Percentiles rank a stretch among this genome's conserved stretches.
Conservation (phyloP, 139 green algal species). For the Chlorella sp. region DNA sequence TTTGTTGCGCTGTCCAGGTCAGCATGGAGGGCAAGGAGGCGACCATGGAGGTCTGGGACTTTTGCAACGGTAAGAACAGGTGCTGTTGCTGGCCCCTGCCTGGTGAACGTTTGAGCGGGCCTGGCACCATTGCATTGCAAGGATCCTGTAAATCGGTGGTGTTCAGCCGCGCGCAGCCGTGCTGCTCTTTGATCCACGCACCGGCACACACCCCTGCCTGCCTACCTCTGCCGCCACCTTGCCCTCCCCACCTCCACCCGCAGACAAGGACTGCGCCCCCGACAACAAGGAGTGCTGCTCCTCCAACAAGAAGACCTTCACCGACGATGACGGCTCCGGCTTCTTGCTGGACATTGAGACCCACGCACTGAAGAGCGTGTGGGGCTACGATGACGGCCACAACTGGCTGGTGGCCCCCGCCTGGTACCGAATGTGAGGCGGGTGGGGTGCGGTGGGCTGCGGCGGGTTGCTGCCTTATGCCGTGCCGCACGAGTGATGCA, state of each 20-base stretch:
- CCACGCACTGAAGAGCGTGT: background rate
- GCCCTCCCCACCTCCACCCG: too few species aligned
- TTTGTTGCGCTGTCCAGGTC: too few species aligned
- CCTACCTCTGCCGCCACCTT: background rate
- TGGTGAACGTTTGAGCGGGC: too few species aligned
- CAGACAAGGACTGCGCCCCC: constrained; percentile 7
- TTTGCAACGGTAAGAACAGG: background rate
- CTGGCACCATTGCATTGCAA: too few species aligned
- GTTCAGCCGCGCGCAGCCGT: too few species aligned
- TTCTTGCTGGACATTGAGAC: constrained; percentile 9
- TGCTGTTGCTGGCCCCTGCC: too few species aligned
- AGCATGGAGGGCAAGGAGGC: background rate
- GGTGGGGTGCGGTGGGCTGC: too few species aligned
- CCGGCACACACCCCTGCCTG: too few species aligned
- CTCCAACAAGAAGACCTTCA: background rate
- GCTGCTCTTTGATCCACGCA: too few species aligned
- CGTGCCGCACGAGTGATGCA: too few species aligned
- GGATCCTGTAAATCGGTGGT: too few species aligned
- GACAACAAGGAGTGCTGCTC: constrained; percentile 4
- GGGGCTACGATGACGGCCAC: background rate
- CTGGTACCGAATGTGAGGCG: constrained; percentile 2
- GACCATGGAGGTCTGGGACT: background rate
- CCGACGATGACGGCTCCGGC: background rate
- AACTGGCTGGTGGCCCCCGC: background rate
- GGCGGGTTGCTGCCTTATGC: too few species aligned